phyloP scores from a whole-genome alignment of 2,329 filamentous ascomycete genomes.

The Penicillium olsonii region DNA sequence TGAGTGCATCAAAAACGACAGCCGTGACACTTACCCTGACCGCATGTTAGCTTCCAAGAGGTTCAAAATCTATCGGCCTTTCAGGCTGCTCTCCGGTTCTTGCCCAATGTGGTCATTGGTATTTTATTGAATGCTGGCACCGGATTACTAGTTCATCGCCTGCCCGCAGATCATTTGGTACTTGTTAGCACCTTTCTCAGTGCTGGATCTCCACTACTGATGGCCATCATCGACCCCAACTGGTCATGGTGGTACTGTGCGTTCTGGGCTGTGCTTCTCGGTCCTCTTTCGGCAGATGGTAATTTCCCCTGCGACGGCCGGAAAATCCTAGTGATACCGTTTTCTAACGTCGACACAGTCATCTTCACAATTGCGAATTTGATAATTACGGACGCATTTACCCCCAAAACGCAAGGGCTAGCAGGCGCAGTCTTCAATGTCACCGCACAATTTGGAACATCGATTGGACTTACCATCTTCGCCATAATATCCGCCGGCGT shows the following conservation, averaged over 20 bases:
- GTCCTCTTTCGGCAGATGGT: conserved; percentile 47
- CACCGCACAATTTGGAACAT: conserved; percentile 57
- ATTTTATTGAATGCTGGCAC: conserved; percentile 47
- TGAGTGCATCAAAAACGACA: conserved; percentile 30
- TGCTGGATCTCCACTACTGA: conserved; percentile 44
- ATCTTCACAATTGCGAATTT: conserved; percentile 60
- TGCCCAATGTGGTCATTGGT: conserved; percentile 46
- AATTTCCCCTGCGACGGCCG: neutral
- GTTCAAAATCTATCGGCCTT: conserved; percentile 51
- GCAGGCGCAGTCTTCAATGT: conserved; percentile 66
- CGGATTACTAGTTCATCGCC: conserved; percentile 49
- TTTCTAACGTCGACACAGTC: conserved; percentile 29
- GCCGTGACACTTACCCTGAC: neutral
- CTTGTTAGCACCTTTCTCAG: conserved; percentile 38
- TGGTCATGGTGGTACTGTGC: conserved; percentile 52
- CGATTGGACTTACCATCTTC: conserved; percentile 55
- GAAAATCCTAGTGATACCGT: neutral
- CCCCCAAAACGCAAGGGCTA: conserved; percentile 58
- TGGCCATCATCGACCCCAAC: conserved; percentile 47
- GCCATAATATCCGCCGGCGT: conserved; percentile 49
- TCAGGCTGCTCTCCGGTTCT: conserved; percentile 48
- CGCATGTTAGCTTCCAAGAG: conserved; percentile 50
- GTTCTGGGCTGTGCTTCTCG: conserved; percentile 48
- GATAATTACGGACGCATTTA: conserved; percentile 57
- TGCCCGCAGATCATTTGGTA: conserved; percentile 48